Evolutionary conservation across 768 basidiomycete species (phyloP), one percentile per base, ranked within the genome.

Genomic region (Naganishia friedmannii): DNA sequence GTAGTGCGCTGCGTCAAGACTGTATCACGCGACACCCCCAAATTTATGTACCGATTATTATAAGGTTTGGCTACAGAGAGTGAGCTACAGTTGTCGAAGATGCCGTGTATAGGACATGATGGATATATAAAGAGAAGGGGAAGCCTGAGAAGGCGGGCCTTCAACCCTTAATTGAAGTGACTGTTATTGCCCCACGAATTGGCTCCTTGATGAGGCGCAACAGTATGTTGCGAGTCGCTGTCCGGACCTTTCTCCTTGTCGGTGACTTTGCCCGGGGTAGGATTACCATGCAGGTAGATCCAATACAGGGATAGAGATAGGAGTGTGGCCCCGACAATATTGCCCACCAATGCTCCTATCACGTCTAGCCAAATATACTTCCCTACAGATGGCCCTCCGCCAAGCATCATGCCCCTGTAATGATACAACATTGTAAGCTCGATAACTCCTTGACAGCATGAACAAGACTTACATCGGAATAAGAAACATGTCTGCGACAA

Each of bases 401-500:
- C 56, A 26, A 69, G 53, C 57, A 60, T 58, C 68, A 69, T 69
- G n/a, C 68, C 68, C 53, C 67, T 68, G 23, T 13, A 37, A 42
- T 34, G 10, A 10, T 7, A 26, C n/a, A n/a, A 23, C 3, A 21
- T 3, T 28, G 66, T 53, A 46, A 53, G 46, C n/a, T 28, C 21
- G 12, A 37, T 37, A 10, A 15, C 51, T 23, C 29, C 1, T 6
- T 9, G 53, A 28, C 34, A n/a, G 9, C 34, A 53, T 2, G 8
- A 12, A 26, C 8, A 12, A 26, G 10, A 39, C 66, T 32, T 42
- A 68, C 68, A 69, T 48, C 3, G 68, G 68, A 32, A 69, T 69
- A 15, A 55, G 28, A n/a, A 69, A 69, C 68, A 69, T 69, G 48
- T 69, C 68, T 29, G 68, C 68, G 57, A 69, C 68, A 32, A 69